These are phyloP conservation scores for Fusarium sp. DNA, from an alignment of 2,329 filamentous ascomycete genomes.

Conservation along the genomic window DNA sequence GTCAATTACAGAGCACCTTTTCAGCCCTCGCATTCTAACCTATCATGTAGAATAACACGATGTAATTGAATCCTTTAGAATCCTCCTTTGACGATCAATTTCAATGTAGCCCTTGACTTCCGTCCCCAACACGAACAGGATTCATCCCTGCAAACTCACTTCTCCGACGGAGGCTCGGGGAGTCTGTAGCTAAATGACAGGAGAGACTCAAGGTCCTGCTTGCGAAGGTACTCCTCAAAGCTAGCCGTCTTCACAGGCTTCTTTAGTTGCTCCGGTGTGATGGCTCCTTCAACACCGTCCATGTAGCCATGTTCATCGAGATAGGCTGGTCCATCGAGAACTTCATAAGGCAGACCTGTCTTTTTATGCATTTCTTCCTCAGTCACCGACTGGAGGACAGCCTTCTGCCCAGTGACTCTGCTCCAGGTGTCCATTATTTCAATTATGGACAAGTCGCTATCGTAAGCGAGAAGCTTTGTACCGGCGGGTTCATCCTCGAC, in stretches of 20 bases:
- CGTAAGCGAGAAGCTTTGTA: slow-evolving; percentile 60
- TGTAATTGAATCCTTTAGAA: neutral
- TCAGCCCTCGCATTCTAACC: neutral
- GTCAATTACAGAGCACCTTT: rapidly evolving
- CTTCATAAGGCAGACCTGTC: slow-evolving; percentile 53
- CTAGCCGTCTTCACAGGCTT: slow-evolving; percentile 46
- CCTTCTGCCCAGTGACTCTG: slow-evolving; percentile 53
- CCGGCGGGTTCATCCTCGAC: slow-evolving; percentile 55
- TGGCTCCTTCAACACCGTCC: slow-evolving; percentile 53
- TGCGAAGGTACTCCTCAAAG: slow-evolving; percentile 50
- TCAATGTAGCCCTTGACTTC: rapidly evolving
- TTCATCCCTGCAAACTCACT: neutral
- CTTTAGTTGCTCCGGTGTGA: slow-evolving; percentile 56
- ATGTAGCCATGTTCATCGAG: slow-evolving; percentile 57
- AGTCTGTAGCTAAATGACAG: neutral
- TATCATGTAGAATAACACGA: neutral
- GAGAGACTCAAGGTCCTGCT: slow-evolving; percentile 26
- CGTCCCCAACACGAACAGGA: too few relatives aligned
- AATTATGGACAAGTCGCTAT: slow-evolving; percentile 52
- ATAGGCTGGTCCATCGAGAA: slow-evolving; percentile 53
- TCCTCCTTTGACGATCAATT: neutral
- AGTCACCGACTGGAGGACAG: slow-evolving; percentile 47
- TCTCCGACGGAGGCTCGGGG: neutral
- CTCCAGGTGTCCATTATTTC: slow-evolving; percentile 54
- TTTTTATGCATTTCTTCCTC: slow-evolving; percentile 52